Conservation (phyloP, 768 basidiomycete genomes). For the Paxillus involutus region DNA sequence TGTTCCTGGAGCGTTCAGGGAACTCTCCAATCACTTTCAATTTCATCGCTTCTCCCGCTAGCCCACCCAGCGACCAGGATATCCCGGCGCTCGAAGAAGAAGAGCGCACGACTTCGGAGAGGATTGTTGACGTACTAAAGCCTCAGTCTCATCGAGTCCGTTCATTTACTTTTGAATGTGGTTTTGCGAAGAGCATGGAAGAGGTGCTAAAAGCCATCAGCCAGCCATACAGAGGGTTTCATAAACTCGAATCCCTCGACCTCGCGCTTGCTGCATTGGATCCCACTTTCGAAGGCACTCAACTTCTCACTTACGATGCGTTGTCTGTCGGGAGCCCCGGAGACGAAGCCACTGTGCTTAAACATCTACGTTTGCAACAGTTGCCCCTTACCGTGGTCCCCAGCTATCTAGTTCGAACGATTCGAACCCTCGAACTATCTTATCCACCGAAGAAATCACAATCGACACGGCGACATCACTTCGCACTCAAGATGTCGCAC, state of each 20-base stretch:
- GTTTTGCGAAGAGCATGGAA: constrained; percentile 28
- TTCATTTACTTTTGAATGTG: constrained; percentile 35
- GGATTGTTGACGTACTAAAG: constrained; percentile 24
- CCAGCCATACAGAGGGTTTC: constrained; percentile 12
- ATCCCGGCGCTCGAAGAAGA: constrained; percentile 12
- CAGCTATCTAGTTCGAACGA: constrained; percentile 35
- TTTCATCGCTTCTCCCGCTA: constrained; percentile 27
- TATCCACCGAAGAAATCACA: constrained; percentile 33
- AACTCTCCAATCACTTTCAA: constrained; percentile 34
- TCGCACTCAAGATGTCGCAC: constrained; percentile 39
- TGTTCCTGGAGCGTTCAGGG: constrained; percentile 38
- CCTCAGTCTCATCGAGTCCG: constrained; percentile 29
- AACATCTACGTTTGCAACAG: constrained; percentile 40
- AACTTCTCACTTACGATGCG: constrained; percentile 21
- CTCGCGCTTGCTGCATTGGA: constrained; percentile 25
- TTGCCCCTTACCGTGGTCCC: constrained; percentile 42
- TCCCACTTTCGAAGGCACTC: constrained; percentile 28
- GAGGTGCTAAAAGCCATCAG: constrained; percentile 23
- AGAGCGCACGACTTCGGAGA: constrained; percentile 14
- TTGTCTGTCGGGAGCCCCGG: constrained; percentile 8
- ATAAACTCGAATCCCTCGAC: constrained; percentile 28
- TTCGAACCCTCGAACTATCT: constrained; percentile 42
- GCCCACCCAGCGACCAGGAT: constrained; percentile 12
- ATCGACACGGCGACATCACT: constrained; percentile 24
- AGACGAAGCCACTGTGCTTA: constrained; percentile 13